Conservation (phyloP, 345 rosid genomes). For the Acer saccharum region DNA sequence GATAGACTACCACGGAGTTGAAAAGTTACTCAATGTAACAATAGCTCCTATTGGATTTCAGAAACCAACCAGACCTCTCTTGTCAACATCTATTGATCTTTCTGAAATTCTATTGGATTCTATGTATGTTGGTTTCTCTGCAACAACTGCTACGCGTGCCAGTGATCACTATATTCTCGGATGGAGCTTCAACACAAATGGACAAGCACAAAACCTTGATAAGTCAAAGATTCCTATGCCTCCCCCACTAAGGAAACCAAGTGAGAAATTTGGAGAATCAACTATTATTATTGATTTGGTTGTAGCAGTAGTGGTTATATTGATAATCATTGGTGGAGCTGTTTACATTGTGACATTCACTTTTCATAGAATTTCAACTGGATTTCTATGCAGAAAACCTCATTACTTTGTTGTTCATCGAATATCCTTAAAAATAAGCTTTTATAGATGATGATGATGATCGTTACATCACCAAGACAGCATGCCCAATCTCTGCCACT, state of each 20-base stretch:
- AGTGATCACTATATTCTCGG: constrained; percentile 51
- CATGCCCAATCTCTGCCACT: too few relatives aligned
- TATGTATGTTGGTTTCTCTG: constrained; percentile 52
- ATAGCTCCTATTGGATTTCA: constrained; percentile 34
- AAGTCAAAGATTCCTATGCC: constrained; percentile 52
- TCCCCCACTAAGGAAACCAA: constrained; percentile 31
- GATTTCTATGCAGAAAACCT: too few relatives aligned
- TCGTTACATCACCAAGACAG: too few relatives aligned
- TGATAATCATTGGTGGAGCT: constrained; percentile 24
- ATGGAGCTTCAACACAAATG: constrained; percentile 61
- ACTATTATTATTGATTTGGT: constrained; percentile 19
- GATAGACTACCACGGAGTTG: constrained; percentile 51
- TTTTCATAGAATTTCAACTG: too few relatives aligned
- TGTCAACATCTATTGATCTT: constrained; percentile 45
- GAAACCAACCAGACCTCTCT: constrained; percentile 46
- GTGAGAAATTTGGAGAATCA: not conserved
- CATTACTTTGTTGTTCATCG: too few relatives aligned
- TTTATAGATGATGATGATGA: too few relatives aligned
- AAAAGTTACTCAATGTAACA: constrained; percentile 44
- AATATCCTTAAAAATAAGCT: too few relatives aligned
- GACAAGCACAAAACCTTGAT: constrained; percentile 40
- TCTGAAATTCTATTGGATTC: constrained; percentile 34
- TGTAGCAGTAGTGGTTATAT: constrained; percentile 18
- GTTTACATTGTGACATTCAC: constrained; percentile 26
- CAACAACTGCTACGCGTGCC: constrained; percentile 38